A percentile compares a stretch with the other conserved stretches of the same genome.
Evolutionary conservation across 2,329 filamentous ascomycete species (phyloP).

Genomic region (Neophaeococcomyces mojaviensis): DNA sequence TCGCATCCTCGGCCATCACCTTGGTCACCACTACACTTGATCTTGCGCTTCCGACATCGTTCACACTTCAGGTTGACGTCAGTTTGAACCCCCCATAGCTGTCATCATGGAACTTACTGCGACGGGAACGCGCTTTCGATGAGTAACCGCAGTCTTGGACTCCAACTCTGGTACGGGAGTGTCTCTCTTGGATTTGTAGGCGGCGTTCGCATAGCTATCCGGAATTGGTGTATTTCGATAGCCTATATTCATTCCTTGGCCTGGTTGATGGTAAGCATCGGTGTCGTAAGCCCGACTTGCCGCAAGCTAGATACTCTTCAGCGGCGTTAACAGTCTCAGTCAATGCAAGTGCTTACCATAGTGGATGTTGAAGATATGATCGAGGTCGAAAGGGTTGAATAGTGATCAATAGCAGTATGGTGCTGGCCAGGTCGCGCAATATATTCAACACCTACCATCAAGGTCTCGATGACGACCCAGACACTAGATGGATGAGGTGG

Average conservation of each 20-base stretch:
- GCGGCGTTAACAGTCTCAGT: neutral
- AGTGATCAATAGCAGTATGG: constrained; percentile 5
- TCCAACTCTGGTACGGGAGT: constrained; percentile 22
- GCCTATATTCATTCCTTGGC: constrained; percentile 20
- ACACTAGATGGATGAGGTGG: neutral
- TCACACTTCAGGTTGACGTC: constrained; percentile 56
- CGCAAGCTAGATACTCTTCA: constrained; percentile 13
- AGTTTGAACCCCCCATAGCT: neutral
- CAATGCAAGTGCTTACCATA: constrained; percentile 4
- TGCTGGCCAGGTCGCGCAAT: constrained; percentile 7
- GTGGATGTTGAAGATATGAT: neutral
- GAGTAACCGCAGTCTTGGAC: constrained; percentile 15
- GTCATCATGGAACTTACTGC: constrained; percentile 22
- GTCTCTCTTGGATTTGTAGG: constrained; percentile 16
- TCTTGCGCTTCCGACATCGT: constrained; percentile 87
- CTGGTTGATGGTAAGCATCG: constrained; percentile 21
- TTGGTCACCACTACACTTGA: constrained; percentile 81
- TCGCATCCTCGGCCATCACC: constrained; percentile 70
- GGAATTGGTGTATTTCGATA: constrained; percentile 15
- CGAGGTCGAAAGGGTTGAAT: neutral
- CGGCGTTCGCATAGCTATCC: constrained; percentile 15
- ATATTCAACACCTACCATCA: constrained; percentile 6
- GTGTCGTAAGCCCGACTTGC: constrained; percentile 15
- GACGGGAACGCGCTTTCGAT: constrained; percentile 27
- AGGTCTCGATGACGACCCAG: constrained; percentile 2